Base-by-base conservation (phyloP, 2,329 filamentous ascomycete species). In the Dactylellina haptotyla region DNA sequence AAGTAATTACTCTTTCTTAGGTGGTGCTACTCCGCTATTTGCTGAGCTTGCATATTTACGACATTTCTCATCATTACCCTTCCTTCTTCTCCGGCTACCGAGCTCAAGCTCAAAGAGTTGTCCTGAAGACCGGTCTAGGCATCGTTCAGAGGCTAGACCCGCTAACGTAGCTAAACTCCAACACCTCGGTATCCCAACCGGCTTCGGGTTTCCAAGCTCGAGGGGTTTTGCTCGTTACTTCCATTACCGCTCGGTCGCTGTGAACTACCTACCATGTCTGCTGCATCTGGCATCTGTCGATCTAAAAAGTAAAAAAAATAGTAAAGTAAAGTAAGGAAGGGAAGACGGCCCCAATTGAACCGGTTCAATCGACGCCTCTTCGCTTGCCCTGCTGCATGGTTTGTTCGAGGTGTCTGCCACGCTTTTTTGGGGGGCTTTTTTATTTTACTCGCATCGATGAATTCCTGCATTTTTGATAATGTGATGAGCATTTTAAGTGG, bases 311-410 rank as follows among this genome's bases (percentile, higher is more conserved):
- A n/a, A n/a, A n/a, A n/a, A n/a, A n/a, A n/a, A n/a, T n/a, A n/a
- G n/a, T n/a, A n/a, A n/a, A n/a, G n/a, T n/a, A n/a, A n/a, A n/a
- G n/a, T n/a, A n/a, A n/a, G n/a, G n/a, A n/a, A n/a, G n/a, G n/a
- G n/a, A 14, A 28, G 34, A n/a, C 63, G 63, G 63, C 63, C 43
- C 32, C 53, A 67, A 46, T 67, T 67, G 63, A 58, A 58, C 53
- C 63, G 51, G 59, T 67, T 67, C 53, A 32, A 34, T 50, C 23
- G 34, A 59, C 63, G 63, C 62, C 62, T 43, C 51, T 51, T 56
- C 51, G 41, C 46, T 67, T 56, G 28, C 34, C 53, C n/a, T 51
- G 63, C 30, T 61, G 54, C 64, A 69, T 39, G 20, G 56, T 62
- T 54, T 62, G 56, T 34, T 45, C 32, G 51, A 25, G 34, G 20